A percentile compares a stretch with the other conserved stretches of the same genome.
These are phyloP conservation scores for Omphalea diandra DNA, from an alignment of 441 rosid genomes.

Conservation along the genomic window DNA sequence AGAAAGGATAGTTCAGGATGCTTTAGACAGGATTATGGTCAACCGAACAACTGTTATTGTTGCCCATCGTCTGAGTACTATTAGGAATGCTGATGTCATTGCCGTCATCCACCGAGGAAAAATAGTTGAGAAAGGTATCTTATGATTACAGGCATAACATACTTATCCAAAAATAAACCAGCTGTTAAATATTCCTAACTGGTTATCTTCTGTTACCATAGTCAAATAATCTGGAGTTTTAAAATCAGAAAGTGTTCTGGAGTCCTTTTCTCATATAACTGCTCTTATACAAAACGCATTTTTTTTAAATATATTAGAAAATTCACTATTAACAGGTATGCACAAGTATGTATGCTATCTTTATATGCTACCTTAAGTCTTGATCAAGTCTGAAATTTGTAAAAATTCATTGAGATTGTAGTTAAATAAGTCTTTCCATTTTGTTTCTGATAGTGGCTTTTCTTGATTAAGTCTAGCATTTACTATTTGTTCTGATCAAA, in stretches of 20 bases:
- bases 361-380: too few relatives aligned
- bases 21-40: slow-evolving; percentile 64
- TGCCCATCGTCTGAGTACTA: slow-evolving; percentile 69
- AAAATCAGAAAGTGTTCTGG: background rate
- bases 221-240: background rate
- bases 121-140: slow-evolving; percentile 61
- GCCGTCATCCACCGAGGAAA: slow-evolving; percentile 63
- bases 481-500: background rate
- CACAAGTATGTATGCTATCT: too few relatives aligned
- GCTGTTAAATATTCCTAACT: too few relatives aligned
- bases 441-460: background rate
- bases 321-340: too few relatives aligned
- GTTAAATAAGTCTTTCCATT: too few relatives aligned
- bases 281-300: too few relatives aligned
- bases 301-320: too few relatives aligned
- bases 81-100: slow-evolving; percentile 53
- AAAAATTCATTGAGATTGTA: too few relatives aligned
- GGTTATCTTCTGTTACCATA: background rate
- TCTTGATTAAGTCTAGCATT: background rate
- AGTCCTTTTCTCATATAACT: too few relatives aligned
- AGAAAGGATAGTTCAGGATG: slow-evolving; percentile 62
- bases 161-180: too few relatives aligned
- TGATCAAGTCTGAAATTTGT: too few relatives aligned
- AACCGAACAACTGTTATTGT: slow-evolving; percentile 62
- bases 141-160: too few relatives aligned